Evolutionary conservation across 1,284 basidiomycete species (phyloP).

Genomic region (Ganoderma resinaceum): DNA sequence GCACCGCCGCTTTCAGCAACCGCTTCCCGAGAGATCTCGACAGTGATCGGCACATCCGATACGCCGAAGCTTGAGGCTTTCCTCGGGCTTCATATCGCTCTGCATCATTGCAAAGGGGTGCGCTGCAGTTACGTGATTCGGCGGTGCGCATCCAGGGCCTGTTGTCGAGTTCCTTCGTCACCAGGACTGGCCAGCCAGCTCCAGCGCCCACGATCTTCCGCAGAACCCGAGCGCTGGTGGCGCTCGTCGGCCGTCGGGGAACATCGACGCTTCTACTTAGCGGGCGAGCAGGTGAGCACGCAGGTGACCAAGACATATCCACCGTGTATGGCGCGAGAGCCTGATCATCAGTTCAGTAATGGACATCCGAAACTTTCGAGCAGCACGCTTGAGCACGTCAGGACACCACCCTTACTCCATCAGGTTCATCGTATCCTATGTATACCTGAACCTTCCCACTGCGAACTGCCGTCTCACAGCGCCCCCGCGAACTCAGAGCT

Average conservation of each 20-base stretch:
- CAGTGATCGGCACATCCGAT: conserved; percentile 1
- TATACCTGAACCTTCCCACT: not conserved
- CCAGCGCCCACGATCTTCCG: not conserved
- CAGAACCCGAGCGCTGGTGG: not conserved
- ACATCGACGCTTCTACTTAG: not conserved
- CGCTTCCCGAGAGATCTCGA: not conserved
- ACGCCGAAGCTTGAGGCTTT: not conserved
- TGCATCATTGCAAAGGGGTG: not conserved
- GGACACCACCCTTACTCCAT: not conserved
- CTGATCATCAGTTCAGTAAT: not conserved
- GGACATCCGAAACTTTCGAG: not conserved
- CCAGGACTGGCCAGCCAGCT: not conserved
- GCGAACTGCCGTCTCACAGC: not conserved
- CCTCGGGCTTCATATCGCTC: not conserved
- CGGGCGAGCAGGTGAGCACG: not conserved
- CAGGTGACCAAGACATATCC: not conserved
- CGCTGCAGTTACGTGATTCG: not conserved
- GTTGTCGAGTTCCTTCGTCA: not conserved
- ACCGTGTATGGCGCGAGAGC: not conserved
- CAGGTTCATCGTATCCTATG: not conserved
- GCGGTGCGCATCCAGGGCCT: not conserved
- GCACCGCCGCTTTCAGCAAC: not conserved
- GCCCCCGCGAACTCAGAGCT: not conserved
- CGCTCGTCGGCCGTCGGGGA: not conserved
- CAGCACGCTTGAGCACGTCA: not conserved